These are phyloP conservation scores for Rhizopus sp. DNA, from an alignment of 371 early-diverging fungal genomes.

Conservation along the genomic window DNA sequence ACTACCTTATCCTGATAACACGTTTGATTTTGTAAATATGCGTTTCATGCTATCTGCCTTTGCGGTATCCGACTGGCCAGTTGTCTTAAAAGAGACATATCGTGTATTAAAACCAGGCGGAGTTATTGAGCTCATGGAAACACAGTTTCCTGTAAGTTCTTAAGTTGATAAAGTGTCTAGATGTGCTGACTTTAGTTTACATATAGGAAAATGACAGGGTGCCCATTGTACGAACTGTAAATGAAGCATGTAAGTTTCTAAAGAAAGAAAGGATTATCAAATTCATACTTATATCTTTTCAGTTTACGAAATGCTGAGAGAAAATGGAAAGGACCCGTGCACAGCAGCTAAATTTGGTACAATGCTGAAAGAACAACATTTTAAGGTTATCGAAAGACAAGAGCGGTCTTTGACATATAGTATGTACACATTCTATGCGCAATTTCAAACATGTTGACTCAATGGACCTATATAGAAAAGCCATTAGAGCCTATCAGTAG, in stretches of 20 bases:
- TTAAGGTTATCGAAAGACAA: conserved; percentile 28
- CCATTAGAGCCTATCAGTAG: conserved; percentile 32
- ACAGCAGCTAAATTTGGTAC: conserved; percentile 33
- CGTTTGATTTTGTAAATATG: conserved; percentile 54
- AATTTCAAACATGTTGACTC: neutral
- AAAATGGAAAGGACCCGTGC: conserved; percentile 39
- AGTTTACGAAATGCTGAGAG: conserved; percentile 34
- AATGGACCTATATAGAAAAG: conserved; percentile 17
- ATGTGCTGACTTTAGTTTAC: neutral
- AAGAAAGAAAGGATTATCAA: neutral
- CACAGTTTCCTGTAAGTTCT: conserved; percentile 39
- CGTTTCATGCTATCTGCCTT: conserved; percentile 41
- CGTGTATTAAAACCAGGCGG: conserved; percentile 55
- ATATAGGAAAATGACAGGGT: conserved; percentile 15
- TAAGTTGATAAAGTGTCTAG: conserved; percentile 1
- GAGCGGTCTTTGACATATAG: conserved; percentile 28
- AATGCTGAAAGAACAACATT: conserved; percentile 23
- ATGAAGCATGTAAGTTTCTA: conserved; percentile 14
- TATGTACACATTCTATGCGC: conserved; percentile 8
- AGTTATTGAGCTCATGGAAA: conserved; percentile 42
- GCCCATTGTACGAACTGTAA: conserved; percentile 16
- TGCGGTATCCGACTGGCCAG: conserved; percentile 37
- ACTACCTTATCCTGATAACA: conserved; percentile 43
- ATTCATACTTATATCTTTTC: neutral
- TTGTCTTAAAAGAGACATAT: conserved; percentile 33